Evolutionary conservation across 148 eudicot species (phyloP), one percentile per base, ranked within the genome.

Genomic region (Fallopia convolvulus): DNA sequence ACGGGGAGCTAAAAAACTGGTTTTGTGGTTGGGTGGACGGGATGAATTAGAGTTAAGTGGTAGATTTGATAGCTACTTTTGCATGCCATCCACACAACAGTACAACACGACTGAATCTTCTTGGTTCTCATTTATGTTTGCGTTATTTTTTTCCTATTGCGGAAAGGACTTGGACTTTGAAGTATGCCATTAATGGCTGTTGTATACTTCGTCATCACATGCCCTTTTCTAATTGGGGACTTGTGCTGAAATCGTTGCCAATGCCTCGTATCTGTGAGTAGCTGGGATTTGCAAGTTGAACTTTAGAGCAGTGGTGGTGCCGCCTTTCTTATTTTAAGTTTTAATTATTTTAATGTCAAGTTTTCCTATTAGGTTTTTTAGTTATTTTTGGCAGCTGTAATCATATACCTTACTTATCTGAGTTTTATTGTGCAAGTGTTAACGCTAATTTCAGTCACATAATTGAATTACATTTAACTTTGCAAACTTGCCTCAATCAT

Each of bases 401-500:
- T 15, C 68, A 30, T 61, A 61, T 23, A 2, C 68, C 26, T 6
- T 11, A 30, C 26, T 6, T 11, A 30, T 61, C 68, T 61, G 32
- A 50, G 55, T 50, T 4, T 12, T 11, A 21, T 58, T 58, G 10
- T 58, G 7, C 32, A 58, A 58, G 65, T 21, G 68, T 61, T 61
- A 26, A 30, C 12, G 5, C 30, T 26, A 23, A 61, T 11, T 21
- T 10, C 21, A 20, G 70, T 61, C 68, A 61, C 70, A 30, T 61
- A 9, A 61, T 8, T 61, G 15, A 30, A 26, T 30, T 23, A 11
- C 70, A 61, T 26, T 30, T 9, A 26, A 26, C 13, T 12, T 61
- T 26, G 70, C 70, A 61, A 23, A 26, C 70, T 61, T 30, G 17
- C 39, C 70, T 61, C 70, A 23, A 61, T 61, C 70, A 61, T 61